Evolutionary conservation across 352 stramenopile genomes (phyloP).

Genomic region (Pythium folliculosum): DNA sequence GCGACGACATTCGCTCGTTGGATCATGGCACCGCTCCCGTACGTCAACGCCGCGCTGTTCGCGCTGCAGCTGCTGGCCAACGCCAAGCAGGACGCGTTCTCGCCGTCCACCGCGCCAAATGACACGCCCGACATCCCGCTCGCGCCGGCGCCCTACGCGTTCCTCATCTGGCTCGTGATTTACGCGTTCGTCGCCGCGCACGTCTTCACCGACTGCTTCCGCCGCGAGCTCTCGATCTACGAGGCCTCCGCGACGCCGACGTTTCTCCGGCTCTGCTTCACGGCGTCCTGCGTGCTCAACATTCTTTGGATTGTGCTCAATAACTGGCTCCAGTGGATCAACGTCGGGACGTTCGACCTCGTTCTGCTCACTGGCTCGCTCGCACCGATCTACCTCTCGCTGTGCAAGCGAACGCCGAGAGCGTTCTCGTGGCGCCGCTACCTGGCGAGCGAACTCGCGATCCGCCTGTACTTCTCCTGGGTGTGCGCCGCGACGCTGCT

Average conservation of each 20-base stretch:
- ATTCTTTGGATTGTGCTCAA: slow-evolving; percentile 60
- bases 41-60: slow-evolving; percentile 59
- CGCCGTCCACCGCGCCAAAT: slow-evolving; percentile 33
- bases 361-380: slow-evolving; percentile 53
- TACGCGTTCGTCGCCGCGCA: slow-evolving; percentile 49
- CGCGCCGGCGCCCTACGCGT: slow-evolving; percentile 55
- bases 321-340: slow-evolving; percentile 41
- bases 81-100: slow-evolving; percentile 38
- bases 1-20: no score
- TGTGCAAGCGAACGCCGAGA: slow-evolving; percentile 38
- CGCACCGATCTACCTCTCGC: slow-evolving; percentile 59
- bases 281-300: slow-evolving; percentile 50
- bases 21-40: slow-evolving; percentile 31
- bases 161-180: slow-evolving; percentile 73
- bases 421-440: slow-evolving; percentile 54
- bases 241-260: slow-evolving; percentile 40
- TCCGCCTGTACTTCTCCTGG: slow-evolving; percentile 67
- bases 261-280: slow-evolving; percentile 52
- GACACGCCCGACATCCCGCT: slow-evolving; percentile 48
- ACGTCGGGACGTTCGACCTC: slow-evolving; percentile 44
- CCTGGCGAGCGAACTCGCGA: slow-evolving; percentile 53
- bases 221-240: slow-evolving; percentile 47
- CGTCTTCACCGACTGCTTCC: slow-evolving; percentile 58
- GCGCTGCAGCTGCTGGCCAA: slow-evolving; percentile 50
- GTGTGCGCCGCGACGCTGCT: slow-evolving; percentile 48